phyloP scores from a whole-genome alignment of 2,329 filamentous ascomycete species.

The Blastomyces emzantsi region DNA sequence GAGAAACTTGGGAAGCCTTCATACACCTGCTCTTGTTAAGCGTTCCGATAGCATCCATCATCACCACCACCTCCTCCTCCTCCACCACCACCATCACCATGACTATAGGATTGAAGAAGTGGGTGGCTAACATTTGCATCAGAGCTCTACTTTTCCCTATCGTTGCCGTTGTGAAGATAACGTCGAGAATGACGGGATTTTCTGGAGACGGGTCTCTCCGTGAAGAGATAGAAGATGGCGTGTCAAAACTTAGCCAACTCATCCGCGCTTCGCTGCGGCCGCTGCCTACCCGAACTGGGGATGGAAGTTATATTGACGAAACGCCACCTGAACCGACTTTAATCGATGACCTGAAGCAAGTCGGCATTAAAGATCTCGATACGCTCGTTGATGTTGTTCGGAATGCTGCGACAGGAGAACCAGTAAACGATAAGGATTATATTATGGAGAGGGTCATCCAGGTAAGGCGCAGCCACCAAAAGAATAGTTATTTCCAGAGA shows the following conservation, averaged over 20 bases:
- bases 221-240: conserved; percentile 28
- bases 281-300: conserved; percentile 34
- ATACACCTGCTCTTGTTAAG: not conserved
- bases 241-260: conserved; percentile 33
- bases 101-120: not conserved
- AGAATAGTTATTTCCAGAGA: conserved; percentile 42
- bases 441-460: conserved; percentile 51
- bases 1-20: not conserved
- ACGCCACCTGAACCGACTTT: conserved; percentile 28
- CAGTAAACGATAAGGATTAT: conserved; percentile 53
- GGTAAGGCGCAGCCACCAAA: conserved; percentile 21
- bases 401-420: conserved; percentile 40
- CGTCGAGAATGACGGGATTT: conserved; percentile 18
- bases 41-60: not conserved
- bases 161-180: not conserved
- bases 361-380: conserved; percentile 40
- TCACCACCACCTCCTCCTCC: too few species aligned
- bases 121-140: not conserved
- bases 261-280: conserved; percentile 36
- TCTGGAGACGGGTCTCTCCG: conserved; percentile 17
- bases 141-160: not conserved
- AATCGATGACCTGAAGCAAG: conserved; percentile 38
- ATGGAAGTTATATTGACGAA: conserved; percentile 33
- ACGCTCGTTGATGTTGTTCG: conserved; percentile 35
- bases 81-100: not conserved